A percentile compares a stretch with the other conserved stretches of the same genome.
Conservation (phyloP, 805 yeast genomes). For the Debaryomyces tyrocola region DNA sequence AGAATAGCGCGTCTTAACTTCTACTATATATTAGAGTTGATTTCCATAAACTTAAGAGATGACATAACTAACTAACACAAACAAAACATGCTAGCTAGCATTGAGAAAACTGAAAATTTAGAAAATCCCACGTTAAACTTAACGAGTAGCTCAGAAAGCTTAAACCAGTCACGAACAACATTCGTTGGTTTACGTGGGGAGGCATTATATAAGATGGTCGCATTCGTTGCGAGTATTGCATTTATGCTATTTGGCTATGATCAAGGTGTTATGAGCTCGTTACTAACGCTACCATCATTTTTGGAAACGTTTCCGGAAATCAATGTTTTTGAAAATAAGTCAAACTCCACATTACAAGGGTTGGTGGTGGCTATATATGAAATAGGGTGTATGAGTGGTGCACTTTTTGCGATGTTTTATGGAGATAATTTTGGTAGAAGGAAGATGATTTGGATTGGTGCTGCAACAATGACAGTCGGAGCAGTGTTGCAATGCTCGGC, state of each 20-base stretch:
- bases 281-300: neutral
- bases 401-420: slow-evolving; percentile 27
- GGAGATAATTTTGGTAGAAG: slow-evolving; percentile 35
- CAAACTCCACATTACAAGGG: slow-evolving; percentile 10
- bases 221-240: too few species aligned
- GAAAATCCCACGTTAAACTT: too few species aligned
- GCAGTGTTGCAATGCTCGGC: slow-evolving; percentile 27
- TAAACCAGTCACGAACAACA: too few species aligned
- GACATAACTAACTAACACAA: too few species aligned
- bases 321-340: neutral
- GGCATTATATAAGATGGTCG: too few species aligned
- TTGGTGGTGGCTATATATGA: slow-evolving; percentile 29
- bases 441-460: slow-evolving; percentile 25
- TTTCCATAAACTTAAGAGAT: too few species aligned
- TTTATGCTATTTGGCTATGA: neutral
- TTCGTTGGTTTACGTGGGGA: too few species aligned
- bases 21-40: too few species aligned
- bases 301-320: neutral
- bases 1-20: too few species aligned
- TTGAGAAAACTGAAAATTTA: too few species aligned
- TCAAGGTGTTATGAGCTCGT: neutral
- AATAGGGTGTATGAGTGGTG: slow-evolving; percentile 23
- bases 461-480: slow-evolving; percentile 28
- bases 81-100: too few species aligned
- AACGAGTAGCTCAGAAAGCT: too few species aligned